phyloP scores from a whole-genome alignment of 768 basidiomycete genomes.

The Trametes coccinea region DNA sequence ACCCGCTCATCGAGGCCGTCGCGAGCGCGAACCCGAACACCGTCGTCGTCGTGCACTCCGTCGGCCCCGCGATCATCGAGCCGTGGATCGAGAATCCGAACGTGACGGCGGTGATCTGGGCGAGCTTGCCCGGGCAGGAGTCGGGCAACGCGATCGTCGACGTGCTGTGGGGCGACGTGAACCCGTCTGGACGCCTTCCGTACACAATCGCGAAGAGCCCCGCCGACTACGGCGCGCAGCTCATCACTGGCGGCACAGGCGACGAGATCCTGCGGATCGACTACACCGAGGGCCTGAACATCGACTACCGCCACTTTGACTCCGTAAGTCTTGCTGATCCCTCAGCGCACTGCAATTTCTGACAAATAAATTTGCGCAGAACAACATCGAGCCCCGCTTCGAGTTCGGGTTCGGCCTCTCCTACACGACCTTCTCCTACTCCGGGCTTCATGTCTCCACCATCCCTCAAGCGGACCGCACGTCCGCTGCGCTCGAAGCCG shows the following conservation, averaged over 20 bases:
- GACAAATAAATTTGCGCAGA: conserved; percentile 39
- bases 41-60: conserved; percentile 62
- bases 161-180: conserved; percentile 50
- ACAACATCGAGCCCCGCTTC: conserved; percentile 75
- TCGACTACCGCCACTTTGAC: conserved; percentile 42
- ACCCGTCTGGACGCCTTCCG: conserved; percentile 52
- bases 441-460: conserved; percentile 49
- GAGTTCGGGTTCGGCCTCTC: conserved; percentile 91
- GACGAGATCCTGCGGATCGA: conserved; percentile 33
- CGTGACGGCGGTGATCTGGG: conserved; percentile 46
- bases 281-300: conserved; percentile 42
- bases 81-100: conserved; percentile 54
- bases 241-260: conserved; percentile 26
- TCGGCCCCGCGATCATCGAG: conserved; percentile 41
- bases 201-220: conserved; percentile 53
- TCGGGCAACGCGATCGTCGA: conserved; percentile 52
- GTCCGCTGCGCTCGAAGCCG: conserved; percentile 41
- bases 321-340: conserved; percentile 26
- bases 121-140: conserved; percentile 49
- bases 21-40: conserved; percentile 69
- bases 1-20: conserved; percentile 68
- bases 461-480: conserved; percentile 39
- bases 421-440: conserved; percentile 82
- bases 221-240: conserved; percentile 45
- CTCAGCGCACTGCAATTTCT: neutral